phyloP scores from a whole-genome alignment of 2,329 filamentous ascomycete genomes.

The Arthrinium puccinioides region DNA sequence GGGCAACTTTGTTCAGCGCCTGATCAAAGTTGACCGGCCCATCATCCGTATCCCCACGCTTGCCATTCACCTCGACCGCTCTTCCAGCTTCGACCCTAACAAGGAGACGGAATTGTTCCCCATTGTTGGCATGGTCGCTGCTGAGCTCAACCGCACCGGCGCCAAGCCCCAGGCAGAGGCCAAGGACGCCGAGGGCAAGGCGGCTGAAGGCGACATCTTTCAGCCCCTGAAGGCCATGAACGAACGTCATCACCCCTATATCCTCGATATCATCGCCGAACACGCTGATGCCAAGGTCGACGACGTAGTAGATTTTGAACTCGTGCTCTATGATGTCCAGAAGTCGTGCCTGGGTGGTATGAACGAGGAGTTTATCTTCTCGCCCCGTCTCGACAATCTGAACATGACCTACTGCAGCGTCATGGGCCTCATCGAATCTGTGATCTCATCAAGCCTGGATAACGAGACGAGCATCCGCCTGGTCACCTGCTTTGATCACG shows the following conservation, averaged over 20 bases:
- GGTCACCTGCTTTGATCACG: conserved; percentile 94
- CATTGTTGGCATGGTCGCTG: conserved; percentile 78
- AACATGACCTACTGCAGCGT: conserved; percentile 94
- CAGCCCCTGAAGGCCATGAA: conserved; percentile 69
- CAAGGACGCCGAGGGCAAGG: conserved; percentile 26
- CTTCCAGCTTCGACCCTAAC: conserved; percentile 84
- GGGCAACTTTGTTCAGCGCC: conserved; percentile 70
- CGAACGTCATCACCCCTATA: conserved; percentile 81
- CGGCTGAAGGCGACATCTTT: conserved; percentile 47
- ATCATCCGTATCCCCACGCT: conserved; percentile 88
- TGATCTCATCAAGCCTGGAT: conserved; percentile 58
- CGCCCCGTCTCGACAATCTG: conserved; percentile 89
- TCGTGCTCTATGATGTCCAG: conserved; percentile 95
- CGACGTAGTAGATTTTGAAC: conserved; percentile 86
- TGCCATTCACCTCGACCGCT: conserved; percentile 87
- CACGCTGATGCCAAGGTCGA: conserved; percentile 64
- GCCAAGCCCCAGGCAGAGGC: conserved; percentile 34
- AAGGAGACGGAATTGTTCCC: conserved; percentile 96
- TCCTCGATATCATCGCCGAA: conserved; percentile 77
- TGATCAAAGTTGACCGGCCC: conserved; percentile 86
- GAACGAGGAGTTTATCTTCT: conserved; percentile 92
- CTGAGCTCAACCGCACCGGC: conserved; percentile 75
- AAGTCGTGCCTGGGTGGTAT: conserved; percentile 83
- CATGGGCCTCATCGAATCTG: conserved; percentile 74
- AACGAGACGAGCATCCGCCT: conserved; percentile 77